Percentiles rank a stretch among this genome's conserved stretches.
These are phyloP conservation scores for Ustilago vetiveriae DNA, from an alignment of 1,284 basidiomycete species.

Conservation along the genomic window DNA sequence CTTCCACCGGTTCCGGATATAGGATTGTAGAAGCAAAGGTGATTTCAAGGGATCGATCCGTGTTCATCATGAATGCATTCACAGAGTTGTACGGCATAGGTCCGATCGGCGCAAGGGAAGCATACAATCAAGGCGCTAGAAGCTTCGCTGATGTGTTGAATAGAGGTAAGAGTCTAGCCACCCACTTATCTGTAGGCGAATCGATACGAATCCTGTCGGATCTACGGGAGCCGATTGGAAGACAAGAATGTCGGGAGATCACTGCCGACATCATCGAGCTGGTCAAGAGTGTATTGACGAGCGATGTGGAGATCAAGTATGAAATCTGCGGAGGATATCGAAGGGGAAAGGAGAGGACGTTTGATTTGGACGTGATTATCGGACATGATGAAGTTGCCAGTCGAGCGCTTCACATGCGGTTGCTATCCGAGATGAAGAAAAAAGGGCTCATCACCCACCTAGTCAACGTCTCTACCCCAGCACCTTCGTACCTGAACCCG, in stretches of 20 bases:
- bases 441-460: constrained; percentile 45
- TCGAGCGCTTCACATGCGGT: constrained; percentile 27
- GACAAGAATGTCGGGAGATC: constrained; percentile 47
- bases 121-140: constrained; percentile 57
- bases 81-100: constrained; percentile 62
- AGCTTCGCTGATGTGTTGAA: constrained; percentile 54
- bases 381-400: constrained; percentile 18
- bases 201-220: constrained; percentile 51
- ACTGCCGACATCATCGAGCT: constrained; percentile 32
- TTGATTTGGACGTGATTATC: constrained; percentile 57
- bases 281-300: constrained; percentile 13
- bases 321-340: constrained; percentile 57
- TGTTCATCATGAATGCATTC: constrained; percentile 54
- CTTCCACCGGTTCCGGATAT: constrained; percentile 4
- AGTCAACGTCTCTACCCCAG: constrained; percentile 48
- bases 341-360: constrained; percentile 45
- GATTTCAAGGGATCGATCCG: constrained; percentile 49
- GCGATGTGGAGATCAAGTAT: constrained; percentile 16
- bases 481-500: constrained; percentile 6
- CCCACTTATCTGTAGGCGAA: constrained; percentile 40
- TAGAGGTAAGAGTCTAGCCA: constrained; percentile 38
- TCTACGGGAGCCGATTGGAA: constrained; percentile 35
- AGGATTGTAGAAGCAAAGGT: constrained; percentile 56
- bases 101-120: constrained; percentile 51
- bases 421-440: constrained; percentile 37